Percentiles rank a stretch among this genome's conserved stretches.
These are phyloP conservation scores for Beta vulgaris DNA, from an alignment of 148 eudicot species.

Conservation along the genomic window DNA sequence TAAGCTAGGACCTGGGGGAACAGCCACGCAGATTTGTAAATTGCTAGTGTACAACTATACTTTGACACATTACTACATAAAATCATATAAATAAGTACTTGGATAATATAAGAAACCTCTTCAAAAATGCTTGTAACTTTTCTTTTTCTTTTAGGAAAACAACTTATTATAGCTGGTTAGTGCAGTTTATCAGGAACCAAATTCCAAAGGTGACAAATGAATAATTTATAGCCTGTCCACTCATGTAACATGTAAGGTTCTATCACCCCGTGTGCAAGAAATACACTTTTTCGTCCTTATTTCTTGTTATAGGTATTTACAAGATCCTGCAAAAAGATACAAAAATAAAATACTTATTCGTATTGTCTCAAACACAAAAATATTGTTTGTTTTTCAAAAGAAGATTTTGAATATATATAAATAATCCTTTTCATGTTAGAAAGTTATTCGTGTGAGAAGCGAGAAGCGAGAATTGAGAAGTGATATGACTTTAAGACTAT, in stretches of 20 bases:
- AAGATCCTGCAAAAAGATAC: too few relatives aligned
- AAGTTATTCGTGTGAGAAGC: too few relatives aligned
- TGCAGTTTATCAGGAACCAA: constrained; percentile 3
- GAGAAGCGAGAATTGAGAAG: too few relatives aligned
- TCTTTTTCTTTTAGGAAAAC: neutral
- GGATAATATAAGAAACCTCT: neutral
- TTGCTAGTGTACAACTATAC: neutral
- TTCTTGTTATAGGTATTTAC: neutral
- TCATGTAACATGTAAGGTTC: neutral
- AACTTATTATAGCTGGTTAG: neutral
- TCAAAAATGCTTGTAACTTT: neutral
- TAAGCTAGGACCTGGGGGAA: too few relatives aligned
- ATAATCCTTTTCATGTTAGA: too few relatives aligned
- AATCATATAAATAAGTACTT: neutral
- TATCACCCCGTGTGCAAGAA: neutral
- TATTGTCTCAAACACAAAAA: too few relatives aligned
- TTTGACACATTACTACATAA: neutral
- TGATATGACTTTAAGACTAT: too few relatives aligned
- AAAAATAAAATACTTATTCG: too few relatives aligned
- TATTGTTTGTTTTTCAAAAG: too few relatives aligned
- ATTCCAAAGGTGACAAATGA: constrained; percentile 2
- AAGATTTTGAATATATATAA: too few relatives aligned
- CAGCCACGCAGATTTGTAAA: neutral
- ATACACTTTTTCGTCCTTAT: neutral
- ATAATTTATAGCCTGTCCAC: constrained; percentile 1